Base-by-base conservation (phyloP, 768 basidiomycete genomes). In the Cyathus striatus region DNA sequence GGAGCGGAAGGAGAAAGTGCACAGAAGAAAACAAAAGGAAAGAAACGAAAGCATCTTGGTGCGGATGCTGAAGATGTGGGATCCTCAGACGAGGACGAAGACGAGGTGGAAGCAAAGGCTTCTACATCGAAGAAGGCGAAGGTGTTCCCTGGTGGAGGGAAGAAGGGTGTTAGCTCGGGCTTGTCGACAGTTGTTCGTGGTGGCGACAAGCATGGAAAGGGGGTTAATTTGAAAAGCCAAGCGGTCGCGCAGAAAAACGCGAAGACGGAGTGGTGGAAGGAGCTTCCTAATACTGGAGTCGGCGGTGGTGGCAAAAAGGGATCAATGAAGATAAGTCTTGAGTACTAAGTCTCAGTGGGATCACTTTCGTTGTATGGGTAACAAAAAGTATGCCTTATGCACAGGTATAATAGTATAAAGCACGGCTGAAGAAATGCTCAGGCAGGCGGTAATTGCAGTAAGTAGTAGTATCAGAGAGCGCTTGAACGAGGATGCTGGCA, bases 161-260 rank as follows among this genome's bases (percentile, higher is more conserved):
- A 73, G 47, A 82, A 79, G 47, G 80, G 81, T 5, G 65, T 86
- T 13, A 83, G 81, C 45, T 83, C 80, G 0, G 81, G 82, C 2
- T 54, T 83, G 38, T 75, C 75, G 12, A 79, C 73, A 0, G 58
- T 82, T 22, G 61, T 75, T 5, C 27, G 27, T 9, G 20, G n/a
- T 40, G 38, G 10, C 10, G 10, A 10, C 16, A 16, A 10, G 27
- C 16, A 10, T 16, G 10, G 27, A 30, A 10, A 10, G 16, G 27
- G 27, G 10, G 27, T 30, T 10, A 30, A 16, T 16, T 16, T 16
- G 16, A n/a, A n/a, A n/a, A 16, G 27, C 16, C 10, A 10, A 30
- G 27, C 27, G 10, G 27, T 30, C 10, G 27, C 16, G 10, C 10
- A 30, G 16, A 16, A 10, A 10, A 16, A 10, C 10, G 27, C 10